Percentiles rank a stretch among this genome's conserved stretches.
phyloP scores from a whole-genome alignment of 768 basidiomycete genomes.

The Lactifluus rugatus region DNA sequence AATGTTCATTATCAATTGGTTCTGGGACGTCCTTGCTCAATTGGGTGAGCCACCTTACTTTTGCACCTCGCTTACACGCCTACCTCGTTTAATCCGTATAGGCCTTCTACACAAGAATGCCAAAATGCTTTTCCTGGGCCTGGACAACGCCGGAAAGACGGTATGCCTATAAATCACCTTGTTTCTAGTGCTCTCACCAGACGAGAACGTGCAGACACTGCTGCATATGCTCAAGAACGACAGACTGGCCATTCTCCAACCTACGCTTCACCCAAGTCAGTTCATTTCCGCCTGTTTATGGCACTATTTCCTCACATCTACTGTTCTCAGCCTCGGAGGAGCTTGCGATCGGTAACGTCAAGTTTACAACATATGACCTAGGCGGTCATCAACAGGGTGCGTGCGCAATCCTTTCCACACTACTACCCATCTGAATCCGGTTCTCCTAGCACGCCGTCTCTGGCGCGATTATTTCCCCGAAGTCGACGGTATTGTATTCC shows the following conservation, averaged over 20 bases:
- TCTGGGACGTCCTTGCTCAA: conserved; percentile 90
- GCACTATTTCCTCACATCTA: conserved; percentile 7
- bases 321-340: conserved; percentile 80
- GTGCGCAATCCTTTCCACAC: conserved; percentile 18
- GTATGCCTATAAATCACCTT: conserved; percentile 35
- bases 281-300: conserved; percentile 14
- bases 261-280: conserved; percentile 95
- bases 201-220: conserved; percentile 51
- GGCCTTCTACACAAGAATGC: conserved; percentile 96
- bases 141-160: conserved; percentile 99
- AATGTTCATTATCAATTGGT: conserved; percentile 91
- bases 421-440: not conserved
- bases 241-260: conserved; percentile 92
- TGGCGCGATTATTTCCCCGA: conserved; percentile 99
- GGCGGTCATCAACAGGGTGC: conserved; percentile 95
- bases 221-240: conserved; percentile 99
- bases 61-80: not conserved
- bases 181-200: not conserved
- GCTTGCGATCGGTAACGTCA: conserved; percentile 95
- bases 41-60: conserved; percentile 51
- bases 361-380: conserved; percentile 97
- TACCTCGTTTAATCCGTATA: conserved; percentile 24
- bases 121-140: conserved; percentile 97
- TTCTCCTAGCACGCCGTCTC: conserved; percentile 71
- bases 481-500: conserved; percentile 96